phyloP scores from a whole-genome alignment of 441 rosid species.

The Euphorbia neoarborescens region DNA sequence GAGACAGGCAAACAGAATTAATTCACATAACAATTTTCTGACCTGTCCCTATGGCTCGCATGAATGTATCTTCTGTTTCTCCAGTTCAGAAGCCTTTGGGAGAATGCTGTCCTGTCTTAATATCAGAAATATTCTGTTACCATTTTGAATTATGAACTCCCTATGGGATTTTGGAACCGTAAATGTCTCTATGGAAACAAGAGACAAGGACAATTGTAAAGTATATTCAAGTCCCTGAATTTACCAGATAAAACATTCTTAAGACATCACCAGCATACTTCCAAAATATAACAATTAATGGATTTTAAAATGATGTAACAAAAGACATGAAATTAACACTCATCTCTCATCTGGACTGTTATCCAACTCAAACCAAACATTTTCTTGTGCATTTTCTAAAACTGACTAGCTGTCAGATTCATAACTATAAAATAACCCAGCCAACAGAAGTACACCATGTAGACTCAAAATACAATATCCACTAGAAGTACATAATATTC shows the following conservation, averaged over 20 bases:
- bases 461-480: conserved; percentile 4
- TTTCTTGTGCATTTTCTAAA: neutral
- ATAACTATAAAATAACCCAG: neutral
- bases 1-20: conserved; percentile 6
- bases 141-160: conserved; percentile 10
- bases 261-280: neutral
- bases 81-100: conserved; percentile 23
- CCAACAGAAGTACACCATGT: neutral
- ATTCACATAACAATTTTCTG: neutral
- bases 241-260: conserved; percentile 12
- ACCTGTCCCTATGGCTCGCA: conserved; percentile 31
- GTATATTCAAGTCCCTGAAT: conserved; percentile 11
- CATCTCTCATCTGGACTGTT: neutral
- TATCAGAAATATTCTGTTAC: conserved; percentile 19
- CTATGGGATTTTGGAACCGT: neutral
- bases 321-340: conserved; percentile 6
- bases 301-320: neutral
- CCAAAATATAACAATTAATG: neutral
- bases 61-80: conserved; percentile 24
- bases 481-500: conserved; percentile 8
- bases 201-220: conserved; percentile 1
- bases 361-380: neutral
- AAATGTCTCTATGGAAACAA: conserved; percentile 10
- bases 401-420: neutral
- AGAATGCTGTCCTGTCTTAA: conserved; percentile 42